phyloP scores from a whole-genome alignment of 805 yeast genomes.

The Jamesozyma hellenica region DNA sequence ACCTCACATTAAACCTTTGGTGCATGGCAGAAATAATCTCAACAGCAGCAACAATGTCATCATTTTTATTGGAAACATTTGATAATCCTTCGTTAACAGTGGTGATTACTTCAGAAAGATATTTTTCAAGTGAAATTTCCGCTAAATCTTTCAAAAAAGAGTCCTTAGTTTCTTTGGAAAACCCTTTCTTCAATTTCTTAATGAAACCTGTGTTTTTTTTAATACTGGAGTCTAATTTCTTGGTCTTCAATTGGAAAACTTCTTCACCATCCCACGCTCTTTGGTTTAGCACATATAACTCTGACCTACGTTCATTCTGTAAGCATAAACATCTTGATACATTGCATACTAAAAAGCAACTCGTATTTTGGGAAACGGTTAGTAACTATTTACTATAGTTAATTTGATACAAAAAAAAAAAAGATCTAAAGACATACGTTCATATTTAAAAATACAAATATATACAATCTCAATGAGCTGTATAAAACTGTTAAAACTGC shows the following conservation, averaged over 20 bases:
- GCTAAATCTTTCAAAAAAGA: constrained; percentile 50
- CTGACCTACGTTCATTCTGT: constrained; percentile 8
- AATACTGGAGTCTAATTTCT: constrained; percentile 58
- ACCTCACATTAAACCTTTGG: constrained; percentile 52
- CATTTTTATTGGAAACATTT: constrained; percentile 38
- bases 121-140: constrained; percentile 59
- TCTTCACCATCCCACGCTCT: constrained; percentile 46
- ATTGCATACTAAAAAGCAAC: too few species aligned
- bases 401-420: too few species aligned
- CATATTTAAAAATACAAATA: not conserved
- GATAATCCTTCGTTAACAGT: constrained; percentile 54
- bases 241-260: constrained; percentile 19
- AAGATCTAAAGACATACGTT: not conserved
- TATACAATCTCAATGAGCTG: too few species aligned
- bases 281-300: constrained; percentile 33
- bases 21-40: constrained; percentile 65
- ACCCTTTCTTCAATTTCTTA: constrained; percentile 50
- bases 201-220: constrained; percentile 77
- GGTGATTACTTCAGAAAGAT: constrained; percentile 56
- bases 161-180: constrained; percentile 41
- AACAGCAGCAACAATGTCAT: constrained; percentile 53
- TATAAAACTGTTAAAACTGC: too few species aligned
- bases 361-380: too few species aligned
- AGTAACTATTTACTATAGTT: too few species aligned
- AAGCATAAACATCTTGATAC: not conserved